phyloP scores from a whole-genome alignment of 2,329 filamentous ascomycete genomes.

The Pyrenophora graminea region DNA sequence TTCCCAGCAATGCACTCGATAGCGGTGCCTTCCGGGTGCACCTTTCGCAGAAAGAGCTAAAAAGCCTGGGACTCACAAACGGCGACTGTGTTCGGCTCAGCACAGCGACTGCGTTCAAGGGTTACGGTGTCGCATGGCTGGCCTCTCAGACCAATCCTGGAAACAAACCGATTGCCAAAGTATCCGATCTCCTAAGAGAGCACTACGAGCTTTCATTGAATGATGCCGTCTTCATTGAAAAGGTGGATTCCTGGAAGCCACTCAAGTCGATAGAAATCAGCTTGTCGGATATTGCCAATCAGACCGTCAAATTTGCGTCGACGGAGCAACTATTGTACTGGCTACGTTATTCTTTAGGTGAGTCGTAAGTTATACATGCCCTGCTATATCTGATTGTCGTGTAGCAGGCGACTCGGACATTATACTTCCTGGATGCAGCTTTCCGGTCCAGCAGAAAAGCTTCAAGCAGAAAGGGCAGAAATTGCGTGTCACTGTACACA shows the following conservation, averaged over 20 bases:
- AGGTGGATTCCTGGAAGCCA: conserved; percentile 45
- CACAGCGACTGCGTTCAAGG: conserved; percentile 50
- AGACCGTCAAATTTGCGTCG: conserved; percentile 26
- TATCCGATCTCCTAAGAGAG: conserved; percentile 72
- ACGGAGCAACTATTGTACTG: conserved; percentile 37
- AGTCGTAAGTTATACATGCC: conserved; percentile 1
- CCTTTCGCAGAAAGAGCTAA: conserved; percentile 60
- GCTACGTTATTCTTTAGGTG: conserved; percentile 40
- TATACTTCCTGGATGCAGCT: conserved; percentile 69
- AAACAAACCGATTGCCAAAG: conserved; percentile 57
- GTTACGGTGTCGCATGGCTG: conserved; percentile 66
- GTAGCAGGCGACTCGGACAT: conserved; percentile 65
- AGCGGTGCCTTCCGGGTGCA: conserved; percentile 65
- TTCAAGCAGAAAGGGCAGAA: conserved; percentile 55
- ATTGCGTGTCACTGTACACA: conserved; percentile 63
- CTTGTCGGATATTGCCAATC: conserved; percentile 25
- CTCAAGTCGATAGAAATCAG: conserved; percentile 37
- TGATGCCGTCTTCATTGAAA: conserved; percentile 60
- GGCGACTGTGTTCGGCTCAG: conserved; percentile 63
- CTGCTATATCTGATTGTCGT: conserved; percentile 14
- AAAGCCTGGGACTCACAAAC: conserved; percentile 58
- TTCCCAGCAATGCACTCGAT: conserved; percentile 54
- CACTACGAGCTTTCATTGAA: conserved; percentile 70
- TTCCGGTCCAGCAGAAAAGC: conserved; percentile 60
- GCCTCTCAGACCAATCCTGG: conserved; percentile 52